phyloP scores from a whole-genome alignment of 148 eudicot genomes.

The Chenopodium formosanum region DNA sequence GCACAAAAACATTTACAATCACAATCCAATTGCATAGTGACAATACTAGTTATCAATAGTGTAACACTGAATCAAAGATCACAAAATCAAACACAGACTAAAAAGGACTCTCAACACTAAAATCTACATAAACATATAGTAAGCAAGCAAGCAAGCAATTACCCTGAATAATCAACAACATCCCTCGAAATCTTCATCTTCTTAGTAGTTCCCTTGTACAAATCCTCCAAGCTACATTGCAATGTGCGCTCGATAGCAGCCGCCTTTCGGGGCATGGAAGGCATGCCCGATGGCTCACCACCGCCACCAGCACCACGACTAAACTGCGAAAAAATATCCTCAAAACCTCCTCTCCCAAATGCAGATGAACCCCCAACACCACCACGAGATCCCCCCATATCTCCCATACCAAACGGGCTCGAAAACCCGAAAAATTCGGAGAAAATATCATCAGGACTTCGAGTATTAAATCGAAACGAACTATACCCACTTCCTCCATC shows the following conservation, averaged over 20 bases:
- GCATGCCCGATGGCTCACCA: slow-evolving; percentile 40
- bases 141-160: slow-evolving; percentile 4
- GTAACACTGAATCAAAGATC: not conserved
- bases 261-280: slow-evolving; percentile 46
- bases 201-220: slow-evolving; percentile 75
- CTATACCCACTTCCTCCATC: slow-evolving; percentile 37
- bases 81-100: not conserved
- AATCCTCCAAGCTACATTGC: slow-evolving; percentile 78
- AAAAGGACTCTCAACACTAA: not conserved
- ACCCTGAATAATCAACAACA: slow-evolving; percentile 58
- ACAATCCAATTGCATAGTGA: not conserved
- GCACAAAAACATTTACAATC: not conserved
- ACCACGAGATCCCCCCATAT: slow-evolving; percentile 44
- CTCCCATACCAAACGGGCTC: slow-evolving; percentile 65
- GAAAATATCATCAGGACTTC: slow-evolving; percentile 78
- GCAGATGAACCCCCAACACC: slow-evolving; percentile 34
- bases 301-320: slow-evolving; percentile 40
- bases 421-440: slow-evolving; percentile 75
- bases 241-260: slow-evolving; percentile 53
- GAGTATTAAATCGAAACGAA: slow-evolving; percentile 53
- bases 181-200: slow-evolving; percentile 87
- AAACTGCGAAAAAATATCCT: slow-evolving; percentile 51
- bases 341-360: slow-evolving; percentile 52
- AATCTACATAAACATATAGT: not conserved
- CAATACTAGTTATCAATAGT: not conserved